Conservation (phyloP, 2,329 filamentous ascomycete genomes). For the Zymoseptoria pseudotritici region DNA sequence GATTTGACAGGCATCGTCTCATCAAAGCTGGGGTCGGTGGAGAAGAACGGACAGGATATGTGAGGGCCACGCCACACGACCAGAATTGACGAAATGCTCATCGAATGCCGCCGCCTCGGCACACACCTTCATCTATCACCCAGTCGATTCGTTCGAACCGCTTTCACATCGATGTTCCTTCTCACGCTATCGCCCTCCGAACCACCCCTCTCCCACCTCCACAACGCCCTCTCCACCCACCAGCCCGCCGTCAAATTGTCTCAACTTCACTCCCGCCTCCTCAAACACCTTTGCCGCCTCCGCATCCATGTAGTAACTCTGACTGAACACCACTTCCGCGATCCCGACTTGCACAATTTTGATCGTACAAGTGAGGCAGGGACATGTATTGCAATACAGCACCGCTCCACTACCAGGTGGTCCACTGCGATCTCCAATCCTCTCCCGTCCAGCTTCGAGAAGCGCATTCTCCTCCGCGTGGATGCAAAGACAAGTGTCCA, state of each 20-base stretch:
- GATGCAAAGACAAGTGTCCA: conserved; percentile 89
- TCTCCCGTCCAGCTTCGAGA: conserved; percentile 84
- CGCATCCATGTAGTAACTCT: conserved; percentile 89
- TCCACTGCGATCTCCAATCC: conserved; percentile 56
- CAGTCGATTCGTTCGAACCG: too few relatives aligned
- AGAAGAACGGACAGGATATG: not conserved
- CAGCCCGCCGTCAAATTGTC: conserved; percentile 60
- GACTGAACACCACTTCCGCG: conserved; percentile 86
- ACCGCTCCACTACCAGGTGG: conserved; percentile 49
- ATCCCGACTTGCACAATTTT: conserved; percentile 98
- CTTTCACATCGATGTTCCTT: not conserved
- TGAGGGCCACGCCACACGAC: not conserved
- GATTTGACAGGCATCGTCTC: too few relatives aligned
- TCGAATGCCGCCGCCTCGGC: not conserved
- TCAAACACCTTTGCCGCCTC: conserved; percentile 70
- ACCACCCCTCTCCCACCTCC: conserved; percentile 1
- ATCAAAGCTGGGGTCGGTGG: not conserved
- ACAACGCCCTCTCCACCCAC: conserved; percentile 16
- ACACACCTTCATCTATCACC: too few relatives aligned
- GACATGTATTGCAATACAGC: conserved; percentile 62
- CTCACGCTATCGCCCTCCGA: not conserved
- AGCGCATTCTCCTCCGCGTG: conserved; percentile 97
- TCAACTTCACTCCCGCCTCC: conserved; percentile 72
- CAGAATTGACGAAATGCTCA: not conserved
- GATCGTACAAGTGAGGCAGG: conserved; percentile 94